Percentiles rank a stretch among this genome's conserved stretches.
These are phyloP conservation scores for Pyrus pyrifolia DNA, from an alignment of 306 rosid genomes.

Conservation along the genomic window DNA sequence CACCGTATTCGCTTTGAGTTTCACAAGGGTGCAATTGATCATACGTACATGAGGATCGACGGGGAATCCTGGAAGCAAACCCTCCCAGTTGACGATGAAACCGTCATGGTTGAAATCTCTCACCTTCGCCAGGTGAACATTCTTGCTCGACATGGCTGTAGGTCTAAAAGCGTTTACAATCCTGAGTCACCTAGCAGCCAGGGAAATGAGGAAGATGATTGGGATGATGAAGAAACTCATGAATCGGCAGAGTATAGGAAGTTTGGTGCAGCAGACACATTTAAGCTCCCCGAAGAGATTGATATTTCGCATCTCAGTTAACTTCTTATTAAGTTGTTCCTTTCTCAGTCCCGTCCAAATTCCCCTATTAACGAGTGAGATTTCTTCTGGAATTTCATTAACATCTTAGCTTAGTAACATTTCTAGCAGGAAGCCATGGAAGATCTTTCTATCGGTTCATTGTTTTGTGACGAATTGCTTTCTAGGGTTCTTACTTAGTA, in stretches of 20 bases:
- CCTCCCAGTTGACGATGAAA: conserved; percentile 72
- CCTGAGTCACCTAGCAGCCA: conserved; percentile 27
- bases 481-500: not conserved
- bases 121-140: conserved; percentile 89
- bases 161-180: conserved; percentile 46
- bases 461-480: not conserved
- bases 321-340: not conserved
- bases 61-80: conserved; percentile 99
- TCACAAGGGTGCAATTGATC: conserved; percentile 61
- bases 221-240: conserved; percentile 48
- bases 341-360: not conserved
- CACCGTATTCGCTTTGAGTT: conserved; percentile 72
- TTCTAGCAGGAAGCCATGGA: not conserved
- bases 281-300: conserved; percentile 64
- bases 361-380: not conserved
- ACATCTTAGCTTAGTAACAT: not conserved
- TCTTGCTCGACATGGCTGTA: conserved; percentile 58
- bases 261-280: conserved; percentile 92
- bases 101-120: conserved; percentile 82
- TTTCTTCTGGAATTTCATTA: not conserved
- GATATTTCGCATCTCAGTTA: conserved; percentile 71
- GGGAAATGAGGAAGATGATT: conserved; percentile 41
- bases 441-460: not conserved
- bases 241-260: conserved; percentile 50
- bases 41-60: conserved; percentile 86